A percentile compares a stretch with the other conserved stretches of the same genome.
phyloP scores from a whole-genome alignment of 768 basidiomycete genomes.

The Psilocybe tampanensis region DNA sequence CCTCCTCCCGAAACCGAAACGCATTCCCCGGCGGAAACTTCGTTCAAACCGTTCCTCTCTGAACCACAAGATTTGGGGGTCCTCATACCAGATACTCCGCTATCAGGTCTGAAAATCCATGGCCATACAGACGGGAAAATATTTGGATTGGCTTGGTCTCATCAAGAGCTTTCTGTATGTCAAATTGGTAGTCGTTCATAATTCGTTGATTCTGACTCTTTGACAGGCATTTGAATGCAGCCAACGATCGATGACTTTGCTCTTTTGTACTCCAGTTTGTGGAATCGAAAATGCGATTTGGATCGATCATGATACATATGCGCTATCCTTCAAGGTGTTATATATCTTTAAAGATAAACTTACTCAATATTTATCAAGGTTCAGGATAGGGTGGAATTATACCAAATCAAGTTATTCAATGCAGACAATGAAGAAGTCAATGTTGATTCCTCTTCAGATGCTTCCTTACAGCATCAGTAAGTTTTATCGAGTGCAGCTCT shows the following conservation, averaged over 20 bases:
- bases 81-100: constrained; percentile 18
- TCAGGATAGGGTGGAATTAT: constrained; percentile 44
- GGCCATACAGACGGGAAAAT: constrained; percentile 28
- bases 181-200: background rate
- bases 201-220: background rate
- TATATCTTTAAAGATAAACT: background rate
- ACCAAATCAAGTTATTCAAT: constrained; percentile 34
- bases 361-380: background rate
- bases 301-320: constrained; percentile 41
- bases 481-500: background rate
- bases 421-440: constrained; percentile 33
- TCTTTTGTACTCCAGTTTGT: constrained; percentile 28
- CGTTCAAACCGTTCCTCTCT: constrained; percentile 17
- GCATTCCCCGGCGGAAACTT: background rate
- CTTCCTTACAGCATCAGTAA: constrained; percentile 13
- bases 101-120: constrained; percentile 26
- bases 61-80: constrained; percentile 24
- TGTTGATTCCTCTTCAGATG: background rate
- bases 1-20: constrained; percentile 18
- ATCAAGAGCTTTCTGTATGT: constrained; percentile 41
- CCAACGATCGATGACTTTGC: constrained; percentile 25
- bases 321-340: constrained; percentile 40
- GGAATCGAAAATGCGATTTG: constrained; percentile 37
- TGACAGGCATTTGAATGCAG: constrained; percentile 42
- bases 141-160: constrained; percentile 51